phyloP scores from a whole-genome alignment of 805 yeast genomes.

The Pichia phayaonensis region DNA sequence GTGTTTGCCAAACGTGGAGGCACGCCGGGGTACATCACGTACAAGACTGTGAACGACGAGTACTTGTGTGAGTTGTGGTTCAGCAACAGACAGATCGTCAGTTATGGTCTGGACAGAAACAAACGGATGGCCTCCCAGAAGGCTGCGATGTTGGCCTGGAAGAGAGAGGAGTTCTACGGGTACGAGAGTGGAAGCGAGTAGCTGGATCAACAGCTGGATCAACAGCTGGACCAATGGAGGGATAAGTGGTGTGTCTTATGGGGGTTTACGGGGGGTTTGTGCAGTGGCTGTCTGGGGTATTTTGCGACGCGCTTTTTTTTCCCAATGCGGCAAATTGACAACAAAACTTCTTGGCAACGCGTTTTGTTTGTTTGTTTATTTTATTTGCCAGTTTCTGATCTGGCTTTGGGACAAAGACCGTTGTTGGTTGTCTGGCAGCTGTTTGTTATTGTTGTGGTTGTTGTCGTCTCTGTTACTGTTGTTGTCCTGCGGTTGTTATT shows the following conservation, averaged over 20 bases:
- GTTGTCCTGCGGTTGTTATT: background rate
- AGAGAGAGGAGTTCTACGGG: slow-evolving; percentile 11
- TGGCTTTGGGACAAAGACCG: too few relatives aligned
- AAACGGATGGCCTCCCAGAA: slow-evolving; percentile 13
- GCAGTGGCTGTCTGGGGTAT: too few relatives aligned
- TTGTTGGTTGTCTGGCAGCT: too few relatives aligned
- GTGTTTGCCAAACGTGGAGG: slow-evolving; percentile 9
- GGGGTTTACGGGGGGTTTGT: too few relatives aligned
- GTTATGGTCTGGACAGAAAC: slow-evolving; percentile 12
- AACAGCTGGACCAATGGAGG: too few relatives aligned
- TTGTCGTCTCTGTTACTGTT: too few relatives aligned
- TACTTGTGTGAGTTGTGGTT: slow-evolving; percentile 13
- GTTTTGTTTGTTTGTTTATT: background rate
- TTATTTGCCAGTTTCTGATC: too few relatives aligned
- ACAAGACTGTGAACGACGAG: slow-evolving; percentile 4
- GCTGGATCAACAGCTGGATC: too few relatives aligned
- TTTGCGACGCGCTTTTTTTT: background rate
- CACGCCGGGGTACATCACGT: slow-evolving; percentile 7
- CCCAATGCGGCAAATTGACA: background rate
- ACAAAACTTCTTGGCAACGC: background rate
- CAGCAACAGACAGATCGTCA: slow-evolving; percentile 10
- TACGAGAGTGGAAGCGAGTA: background rate
- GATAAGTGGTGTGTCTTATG: too few relatives aligned
- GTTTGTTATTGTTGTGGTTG: too few relatives aligned
- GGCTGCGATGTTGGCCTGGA: slow-evolving; percentile 15